Evolutionary conservation across 139 green algal genomes (phyloP).

Genomic region (Microglena sp.): DNA sequence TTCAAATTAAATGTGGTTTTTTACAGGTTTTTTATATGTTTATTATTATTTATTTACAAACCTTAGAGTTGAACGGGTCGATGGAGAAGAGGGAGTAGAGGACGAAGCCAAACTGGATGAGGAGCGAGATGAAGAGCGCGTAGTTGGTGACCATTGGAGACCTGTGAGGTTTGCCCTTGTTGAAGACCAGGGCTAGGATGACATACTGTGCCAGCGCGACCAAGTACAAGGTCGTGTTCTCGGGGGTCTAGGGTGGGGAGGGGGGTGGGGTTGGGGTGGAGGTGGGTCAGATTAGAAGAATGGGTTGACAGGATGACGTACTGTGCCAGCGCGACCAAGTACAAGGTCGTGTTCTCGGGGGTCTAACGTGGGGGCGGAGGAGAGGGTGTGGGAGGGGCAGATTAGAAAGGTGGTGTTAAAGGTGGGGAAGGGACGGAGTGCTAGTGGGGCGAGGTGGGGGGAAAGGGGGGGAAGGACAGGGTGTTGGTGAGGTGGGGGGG

Average conservation of each 20-base stretch:
- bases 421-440: not conserved
- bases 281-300: not conserved
- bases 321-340: no score
- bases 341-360: constrained; percentile 36
- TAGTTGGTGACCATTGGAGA: constrained; percentile 31
- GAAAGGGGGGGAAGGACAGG: no score
- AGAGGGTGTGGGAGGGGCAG: not conserved
- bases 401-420: not conserved
- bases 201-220: constrained; percentile 34
- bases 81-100: constrained; percentile 32
- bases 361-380: no score
- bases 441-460: not conserved
- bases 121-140: constrained; percentile 19
- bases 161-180: constrained; percentile 41
- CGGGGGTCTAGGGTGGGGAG: no score
- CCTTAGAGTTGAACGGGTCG: constrained; percentile 28
- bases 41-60: no score
- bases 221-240: constrained; percentile 25
- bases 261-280: not conserved
- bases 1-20: no score
- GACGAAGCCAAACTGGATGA: constrained; percentile 19
- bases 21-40: no score
- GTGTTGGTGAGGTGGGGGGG: no score
- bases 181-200: constrained; percentile 40
- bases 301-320: no score